These are phyloP conservation scores for Salix dunnii DNA, from an alignment of 345 rosid genomes.

Conservation along the genomic window DNA sequence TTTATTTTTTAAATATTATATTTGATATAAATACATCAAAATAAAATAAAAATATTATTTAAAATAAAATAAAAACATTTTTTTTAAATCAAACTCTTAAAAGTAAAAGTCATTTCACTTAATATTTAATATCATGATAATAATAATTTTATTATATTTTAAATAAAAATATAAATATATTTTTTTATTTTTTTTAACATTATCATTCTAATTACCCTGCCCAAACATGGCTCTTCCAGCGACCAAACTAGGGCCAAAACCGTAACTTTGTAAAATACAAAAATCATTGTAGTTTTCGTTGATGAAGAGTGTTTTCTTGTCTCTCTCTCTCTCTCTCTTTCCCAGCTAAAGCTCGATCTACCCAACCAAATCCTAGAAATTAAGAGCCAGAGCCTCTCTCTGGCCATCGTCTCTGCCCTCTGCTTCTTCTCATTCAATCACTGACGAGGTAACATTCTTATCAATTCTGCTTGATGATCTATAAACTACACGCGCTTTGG, in stretches of 20 bases:
- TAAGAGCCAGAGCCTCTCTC: not conserved
- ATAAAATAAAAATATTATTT: too few species aligned
- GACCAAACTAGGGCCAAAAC: slow-evolving; percentile 10
- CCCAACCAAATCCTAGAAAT: slow-evolving; percentile 7
- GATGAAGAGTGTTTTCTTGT: slow-evolving; percentile 12
- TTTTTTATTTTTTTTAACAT: too few species aligned
- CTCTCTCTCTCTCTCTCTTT: not conserved
- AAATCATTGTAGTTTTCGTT: slow-evolving; percentile 24
- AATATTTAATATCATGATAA: too few species aligned
- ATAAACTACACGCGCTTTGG: not conserved
- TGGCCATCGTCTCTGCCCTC: not conserved
- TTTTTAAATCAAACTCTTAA: too few species aligned
- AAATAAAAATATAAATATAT: too few species aligned
- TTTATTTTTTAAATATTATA: too few species aligned
- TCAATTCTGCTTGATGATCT: slow-evolving; percentile 5
- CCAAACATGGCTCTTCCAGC: too few species aligned
- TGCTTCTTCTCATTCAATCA: not conserved
- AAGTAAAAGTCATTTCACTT: too few species aligned
- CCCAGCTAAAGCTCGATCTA: slow-evolving; percentile 14
- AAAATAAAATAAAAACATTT: too few species aligned
- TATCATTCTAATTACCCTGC: not conserved
- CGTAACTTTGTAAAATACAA: slow-evolving; percentile 8
- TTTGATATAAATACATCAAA: too few species aligned
- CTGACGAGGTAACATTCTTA: slow-evolving; percentile 9
- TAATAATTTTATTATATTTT: too few species aligned